These are phyloP conservation scores for Dichomitus squalens DNA, from an alignment of 1,284 basidiomycete species.

Conservation along the genomic window DNA sequence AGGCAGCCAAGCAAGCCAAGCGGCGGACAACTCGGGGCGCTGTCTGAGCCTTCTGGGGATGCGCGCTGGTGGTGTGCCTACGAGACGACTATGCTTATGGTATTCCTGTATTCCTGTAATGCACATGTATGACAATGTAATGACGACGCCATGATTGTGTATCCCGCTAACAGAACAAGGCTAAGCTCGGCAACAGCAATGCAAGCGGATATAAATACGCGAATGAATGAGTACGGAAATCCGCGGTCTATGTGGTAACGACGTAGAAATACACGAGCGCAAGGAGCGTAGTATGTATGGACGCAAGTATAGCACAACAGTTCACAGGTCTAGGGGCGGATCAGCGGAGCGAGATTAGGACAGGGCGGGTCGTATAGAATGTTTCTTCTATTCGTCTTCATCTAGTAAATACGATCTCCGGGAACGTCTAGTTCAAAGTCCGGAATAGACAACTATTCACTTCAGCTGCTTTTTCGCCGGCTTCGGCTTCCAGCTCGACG, in stretches of 20 bases:
- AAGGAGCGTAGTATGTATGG: not conserved
- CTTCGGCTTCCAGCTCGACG: conserved; percentile 71
- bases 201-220: not conserved
- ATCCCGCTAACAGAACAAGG: not conserved
- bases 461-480: conserved; percentile 26
- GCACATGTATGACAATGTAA: not conserved
- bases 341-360: not conserved
- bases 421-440: not conserved
- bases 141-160: not conserved
- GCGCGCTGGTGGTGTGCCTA: not conserved
- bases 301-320: conserved; percentile 8
- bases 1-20: not conserved
- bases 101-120: not conserved
- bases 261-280: conserved; percentile 12
- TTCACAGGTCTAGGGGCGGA: conserved; percentile 1
- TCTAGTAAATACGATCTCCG: not conserved
- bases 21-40: not conserved
- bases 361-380: not conserved
- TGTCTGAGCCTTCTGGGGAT: not conserved
- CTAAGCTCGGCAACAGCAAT: not conserved
- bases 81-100: not conserved
- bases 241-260: conserved; percentile 5
- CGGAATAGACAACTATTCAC: conserved; percentile 4
- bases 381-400: not conserved
- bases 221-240: not conserved